These are phyloP conservation scores for Schizophyllum amplum DNA, from an alignment of 1,284 basidiomycete genomes.

Conservation along the genomic window DNA sequence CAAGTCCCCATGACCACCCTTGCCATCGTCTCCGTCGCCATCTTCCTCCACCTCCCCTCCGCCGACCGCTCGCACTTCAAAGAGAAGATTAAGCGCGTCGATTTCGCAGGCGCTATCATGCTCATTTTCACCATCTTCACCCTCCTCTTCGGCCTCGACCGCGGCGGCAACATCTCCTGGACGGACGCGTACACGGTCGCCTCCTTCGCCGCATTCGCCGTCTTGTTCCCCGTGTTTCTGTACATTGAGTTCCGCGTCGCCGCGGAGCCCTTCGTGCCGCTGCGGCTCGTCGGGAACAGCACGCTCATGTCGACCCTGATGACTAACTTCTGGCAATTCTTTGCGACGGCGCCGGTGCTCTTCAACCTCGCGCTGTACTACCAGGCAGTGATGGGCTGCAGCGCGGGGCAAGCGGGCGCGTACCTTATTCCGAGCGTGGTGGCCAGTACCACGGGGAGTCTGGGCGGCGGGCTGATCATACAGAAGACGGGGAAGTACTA, in stretches of 20 bases:
- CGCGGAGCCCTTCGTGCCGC: conserved; percentile 50
- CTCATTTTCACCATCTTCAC: conserved; percentile 41
- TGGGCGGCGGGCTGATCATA: too few relatives aligned
- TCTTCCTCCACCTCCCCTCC: conserved; percentile 42
- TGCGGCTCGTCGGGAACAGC: conserved; percentile 39
- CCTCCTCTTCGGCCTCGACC: too few relatives aligned
- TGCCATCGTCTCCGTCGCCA: conserved; percentile 41
- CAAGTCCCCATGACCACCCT: conserved; percentile 47
- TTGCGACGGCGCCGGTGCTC: conserved; percentile 34
- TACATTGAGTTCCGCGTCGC: too few relatives aligned
- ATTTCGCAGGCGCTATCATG: conserved; percentile 47
- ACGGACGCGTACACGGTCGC: too few relatives aligned
- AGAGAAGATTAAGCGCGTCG: conserved; percentile 45
- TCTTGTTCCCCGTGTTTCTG: too few relatives aligned
- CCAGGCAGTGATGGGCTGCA: conserved; percentile 42
- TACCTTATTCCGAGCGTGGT: too few relatives aligned
- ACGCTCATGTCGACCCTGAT: conserved; percentile 45
- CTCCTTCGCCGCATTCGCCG: too few relatives aligned
- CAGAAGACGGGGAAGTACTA: too few relatives aligned
- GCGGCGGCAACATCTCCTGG: too few relatives aligned
- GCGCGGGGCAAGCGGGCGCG: conserved; percentile 42
- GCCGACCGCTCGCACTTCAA: conserved; percentile 28
- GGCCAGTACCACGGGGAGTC: too few relatives aligned
- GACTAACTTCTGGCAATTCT: conserved; percentile 48
- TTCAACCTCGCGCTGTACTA: conserved; percentile 51